A percentile compares a stretch with the other conserved stretches of the same genome.
phyloP scores from a whole-genome alignment of 345 rosid genomes.

The Citrus unshiu region DNA sequence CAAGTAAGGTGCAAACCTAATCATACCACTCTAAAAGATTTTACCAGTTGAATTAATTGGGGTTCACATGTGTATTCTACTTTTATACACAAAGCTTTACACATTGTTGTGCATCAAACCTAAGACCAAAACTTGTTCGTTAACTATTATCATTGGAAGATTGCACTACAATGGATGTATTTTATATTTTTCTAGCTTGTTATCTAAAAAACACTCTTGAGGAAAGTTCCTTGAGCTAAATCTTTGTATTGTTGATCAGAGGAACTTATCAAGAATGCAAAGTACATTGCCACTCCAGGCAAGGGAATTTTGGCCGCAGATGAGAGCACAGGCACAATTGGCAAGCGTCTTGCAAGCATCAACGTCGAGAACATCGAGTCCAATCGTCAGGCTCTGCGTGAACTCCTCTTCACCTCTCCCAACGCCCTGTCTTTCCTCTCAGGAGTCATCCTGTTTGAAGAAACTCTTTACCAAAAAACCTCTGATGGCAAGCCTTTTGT shows the following conservation, averaged over 20 bases:
- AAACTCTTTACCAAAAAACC: conserved; percentile 89
- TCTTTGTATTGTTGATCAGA: conserved; percentile 37
- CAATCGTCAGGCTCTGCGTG: conserved; percentile 91
- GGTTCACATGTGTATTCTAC: no score
- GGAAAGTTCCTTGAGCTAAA: not conserved
- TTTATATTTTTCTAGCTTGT: not conserved
- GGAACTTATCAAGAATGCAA: conserved; percentile 87
- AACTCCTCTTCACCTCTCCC: conserved; percentile 87
- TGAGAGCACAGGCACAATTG: conserved; percentile 97
- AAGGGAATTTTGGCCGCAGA: conserved; percentile 96
- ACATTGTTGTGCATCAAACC: no score
- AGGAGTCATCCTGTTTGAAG: conserved; percentile 93
- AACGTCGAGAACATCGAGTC: conserved; percentile 89
- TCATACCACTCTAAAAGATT: no score
- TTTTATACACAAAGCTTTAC: no score
- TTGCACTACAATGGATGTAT: not conserved
- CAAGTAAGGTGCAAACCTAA: no score
- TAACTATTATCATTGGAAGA: not conserved
- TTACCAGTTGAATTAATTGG: no score
- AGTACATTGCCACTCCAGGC: conserved; percentile 89
- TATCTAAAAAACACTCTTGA: not conserved
- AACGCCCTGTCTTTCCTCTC: conserved; percentile 70
- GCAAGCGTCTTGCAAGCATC: conserved; percentile 88
- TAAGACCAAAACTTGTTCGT: no score
- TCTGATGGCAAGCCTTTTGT: conserved; percentile 77